Conservation (phyloP, 2,329 filamentous ascomycete genomes). For the Pseudocercospora vitis region DNA sequence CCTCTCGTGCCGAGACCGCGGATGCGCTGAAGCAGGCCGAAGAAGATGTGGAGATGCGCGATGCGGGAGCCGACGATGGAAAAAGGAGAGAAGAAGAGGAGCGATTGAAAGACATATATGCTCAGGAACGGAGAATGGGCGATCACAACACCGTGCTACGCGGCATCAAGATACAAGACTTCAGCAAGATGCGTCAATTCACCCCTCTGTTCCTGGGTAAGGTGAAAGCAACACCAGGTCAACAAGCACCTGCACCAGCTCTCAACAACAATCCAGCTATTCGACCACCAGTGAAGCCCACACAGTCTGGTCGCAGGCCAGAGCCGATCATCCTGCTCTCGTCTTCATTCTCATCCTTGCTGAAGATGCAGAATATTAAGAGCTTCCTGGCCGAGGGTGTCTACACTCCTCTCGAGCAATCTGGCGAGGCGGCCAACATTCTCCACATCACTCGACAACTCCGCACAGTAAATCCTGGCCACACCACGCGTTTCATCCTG, state of each 20-base stretch:
- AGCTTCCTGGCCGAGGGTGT: conserved; percentile 84
- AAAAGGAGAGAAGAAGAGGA: conserved; percentile 71
- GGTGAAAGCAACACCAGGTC: conserved; percentile 55
- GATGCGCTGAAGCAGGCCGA: conserved; percentile 46
- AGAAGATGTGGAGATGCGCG: conserved; percentile 41
- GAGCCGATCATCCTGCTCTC: conserved; percentile 96
- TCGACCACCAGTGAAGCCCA: conserved; percentile 38
- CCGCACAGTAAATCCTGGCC: conserved; percentile 65
- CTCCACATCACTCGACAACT: conserved; percentile 80
- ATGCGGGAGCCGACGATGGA: conserved; percentile 42
- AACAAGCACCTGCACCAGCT: conserved; percentile 37
- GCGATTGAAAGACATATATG: conserved; percentile 82
- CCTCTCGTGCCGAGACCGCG: conserved; percentile 51
- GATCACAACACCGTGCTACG: conserved; percentile 86
- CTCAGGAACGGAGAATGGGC: conserved; percentile 84
- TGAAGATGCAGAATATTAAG: conserved; percentile 94
- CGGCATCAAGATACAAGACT: conserved; percentile 87
- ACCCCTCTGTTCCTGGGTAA: conserved; percentile 36
- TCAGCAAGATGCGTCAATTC: conserved; percentile 81
- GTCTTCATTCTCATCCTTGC: conserved; percentile 87
- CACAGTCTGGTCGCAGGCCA: conserved; percentile 48
- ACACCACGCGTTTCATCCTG: conserved; percentile 87
- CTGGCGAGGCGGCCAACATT: conserved; percentile 67
- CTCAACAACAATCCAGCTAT: conserved; percentile 44
- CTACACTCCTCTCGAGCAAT: conserved; percentile 70